phyloP scores from a whole-genome alignment of 805 yeast species.

The Barnettozyma sp. region DNA sequence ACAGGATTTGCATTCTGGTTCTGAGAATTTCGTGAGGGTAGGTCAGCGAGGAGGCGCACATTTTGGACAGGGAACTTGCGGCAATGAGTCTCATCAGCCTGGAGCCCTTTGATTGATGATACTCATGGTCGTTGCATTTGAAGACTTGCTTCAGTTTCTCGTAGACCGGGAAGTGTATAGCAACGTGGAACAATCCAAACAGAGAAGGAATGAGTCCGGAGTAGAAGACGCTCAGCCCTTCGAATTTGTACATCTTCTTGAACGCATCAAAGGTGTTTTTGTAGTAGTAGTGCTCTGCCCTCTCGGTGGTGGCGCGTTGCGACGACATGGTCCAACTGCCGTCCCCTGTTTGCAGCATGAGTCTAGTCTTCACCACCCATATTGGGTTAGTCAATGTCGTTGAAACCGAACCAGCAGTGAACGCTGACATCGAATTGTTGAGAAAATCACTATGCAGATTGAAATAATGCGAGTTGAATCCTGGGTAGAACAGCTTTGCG shows the following conservation, averaged over 20 bases:
- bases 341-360: constrained; percentile 69
- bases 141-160: constrained; percentile 66
- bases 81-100: constrained; percentile 38
- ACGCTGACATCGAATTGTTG: constrained; percentile 49
- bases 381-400: constrained; percentile 87
- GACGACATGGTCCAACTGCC: constrained; percentile 15
- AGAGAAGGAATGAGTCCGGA: constrained; percentile 87
- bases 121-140: constrained; percentile 21
- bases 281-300: constrained; percentile 36
- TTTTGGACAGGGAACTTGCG: constrained; percentile 78
- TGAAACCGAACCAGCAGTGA: constrained; percentile 83
- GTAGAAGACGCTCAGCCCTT: constrained; percentile 78
- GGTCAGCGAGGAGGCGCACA: constrained; percentile 81
- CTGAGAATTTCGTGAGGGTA: constrained; percentile 95
- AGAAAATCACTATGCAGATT: constrained; percentile 27
- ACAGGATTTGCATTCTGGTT: constrained; percentile 71
- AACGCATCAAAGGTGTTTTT: constrained; percentile 82
- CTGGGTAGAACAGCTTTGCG: constrained; percentile 53
- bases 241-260: constrained; percentile 64
- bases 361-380: constrained; percentile 94
- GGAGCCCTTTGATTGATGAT: constrained; percentile 20
- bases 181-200: constrained; percentile 87
- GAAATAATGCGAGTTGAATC: constrained; percentile 24
- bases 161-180: constrained; percentile 92
- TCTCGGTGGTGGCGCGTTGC: constrained; percentile 13